Percentiles rank a stretch among this genome's conserved stretches.
These are phyloP conservation scores for Candida sanyaensis DNA, from an alignment of 1,139 yeast species.

Conservation along the genomic window DNA sequence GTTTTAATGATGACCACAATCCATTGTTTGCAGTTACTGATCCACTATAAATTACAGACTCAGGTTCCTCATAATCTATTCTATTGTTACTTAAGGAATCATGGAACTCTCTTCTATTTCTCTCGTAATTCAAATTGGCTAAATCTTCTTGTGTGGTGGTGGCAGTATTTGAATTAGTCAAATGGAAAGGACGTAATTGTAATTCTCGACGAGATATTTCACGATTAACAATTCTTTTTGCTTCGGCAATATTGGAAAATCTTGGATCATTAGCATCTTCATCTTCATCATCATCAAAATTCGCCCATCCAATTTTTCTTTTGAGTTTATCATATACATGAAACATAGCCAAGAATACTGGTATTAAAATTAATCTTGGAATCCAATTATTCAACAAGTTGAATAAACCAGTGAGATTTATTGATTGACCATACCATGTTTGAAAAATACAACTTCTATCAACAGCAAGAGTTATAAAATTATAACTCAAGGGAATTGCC, in stretches of 20 bases:
- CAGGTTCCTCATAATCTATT: slow-evolving; percentile 14
- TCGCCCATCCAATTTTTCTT: slow-evolving; percentile 49
- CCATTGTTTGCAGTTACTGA: slow-evolving; percentile 5
- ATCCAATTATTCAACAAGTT: slow-evolving; percentile 70
- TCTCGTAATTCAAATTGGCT: slow-evolving; percentile 35
- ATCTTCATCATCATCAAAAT: slow-evolving; percentile 41
- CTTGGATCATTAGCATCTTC: slow-evolving; percentile 15
- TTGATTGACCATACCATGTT: slow-evolving; percentile 69
- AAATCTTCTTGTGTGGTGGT: slow-evolving; percentile 16
- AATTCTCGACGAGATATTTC: slow-evolving; percentile 32
- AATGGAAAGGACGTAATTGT: slow-evolving; percentile 32
- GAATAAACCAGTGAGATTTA: slow-evolving; percentile 75
- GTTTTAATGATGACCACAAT: slow-evolving; percentile 25
- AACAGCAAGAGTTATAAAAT: slow-evolving; percentile 67
- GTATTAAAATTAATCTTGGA: slow-evolving; percentile 72
- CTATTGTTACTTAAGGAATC: slow-evolving; percentile 19
- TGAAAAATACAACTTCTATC: slow-evolving; percentile 51
- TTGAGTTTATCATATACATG: slow-evolving; percentile 69
- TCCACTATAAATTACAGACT: slow-evolving; percentile 10
- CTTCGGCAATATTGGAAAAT: slow-evolving; percentile 45
- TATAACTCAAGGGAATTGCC: slow-evolving; percentile 80
- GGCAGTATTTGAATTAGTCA: slow-evolving; percentile 13
- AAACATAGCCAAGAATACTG: slow-evolving; percentile 63
- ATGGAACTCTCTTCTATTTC: slow-evolving; percentile 30
- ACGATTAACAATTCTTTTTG: slow-evolving; percentile 40